Base-by-base conservation (phyloP, 345 rosid species). In the Odontarrhena argentea region DNA sequence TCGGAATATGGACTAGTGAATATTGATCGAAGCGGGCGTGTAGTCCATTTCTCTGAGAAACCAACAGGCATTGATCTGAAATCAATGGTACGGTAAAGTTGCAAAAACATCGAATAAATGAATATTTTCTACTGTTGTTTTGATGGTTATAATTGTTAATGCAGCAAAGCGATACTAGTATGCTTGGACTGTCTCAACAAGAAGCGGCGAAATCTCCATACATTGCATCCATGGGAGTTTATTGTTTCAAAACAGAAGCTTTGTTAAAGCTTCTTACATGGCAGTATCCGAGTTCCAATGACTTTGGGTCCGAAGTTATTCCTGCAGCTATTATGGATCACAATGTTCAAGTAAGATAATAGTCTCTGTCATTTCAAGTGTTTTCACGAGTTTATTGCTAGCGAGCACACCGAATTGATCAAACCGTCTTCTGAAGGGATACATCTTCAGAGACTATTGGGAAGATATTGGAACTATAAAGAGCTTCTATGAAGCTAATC, bases 181-280 rank as follows among this genome's bases (percentile, higher is more conserved):
- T 47, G 56, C 65, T 86, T 9, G 97, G 98, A 41, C 76, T 90
- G 48, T 77, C 94, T 70, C 82, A 75, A 0, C 83, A 82, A 73
- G 92, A 88, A 50, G 94, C 98, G 9, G 45, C 47, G 60, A 59
- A 69, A 60, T 77, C 80, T 46, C 96, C 97, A 11, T 90, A 85
- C 58, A 81, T 88, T 50, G 98, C 98, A 64, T 90, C 98, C 14
- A 93, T 93, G 98, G 98, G 96, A 76, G 89, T 93, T 45, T 90
- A 93, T 40, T 75, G 88, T 50, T 90, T 93, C 74, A 86, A 80
- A 81, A 93, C 92, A 0, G 92, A 84, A 54, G 60, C 79, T n/a
- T 60, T 93, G 56, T 73, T 90, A 43, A 85, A 87, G 59, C 88
- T 90, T 70, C 75, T 93, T 71, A 90, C 83, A 64, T 68, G 82